phyloP scores from a whole-genome alignment of 352 stramenopile genomes.

The Globisporangium emineosum region DNA sequence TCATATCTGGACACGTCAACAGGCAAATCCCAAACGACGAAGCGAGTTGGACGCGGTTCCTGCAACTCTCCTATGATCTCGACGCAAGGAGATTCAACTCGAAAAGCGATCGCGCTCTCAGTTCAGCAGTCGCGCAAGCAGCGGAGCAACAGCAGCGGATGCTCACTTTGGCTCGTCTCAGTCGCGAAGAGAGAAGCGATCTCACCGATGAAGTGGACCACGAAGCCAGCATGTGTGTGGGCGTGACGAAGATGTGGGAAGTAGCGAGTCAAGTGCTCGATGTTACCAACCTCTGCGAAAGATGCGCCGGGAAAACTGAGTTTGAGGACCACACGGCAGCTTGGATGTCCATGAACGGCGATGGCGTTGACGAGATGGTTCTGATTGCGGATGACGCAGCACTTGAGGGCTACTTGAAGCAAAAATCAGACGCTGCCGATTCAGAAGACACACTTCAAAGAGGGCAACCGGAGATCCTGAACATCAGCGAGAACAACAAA shows the following conservation, averaged over 20 bases:
- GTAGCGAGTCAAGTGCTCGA: neutral
- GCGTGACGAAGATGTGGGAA: slow-evolving; percentile 2
- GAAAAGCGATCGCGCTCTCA: slow-evolving; percentile 11
- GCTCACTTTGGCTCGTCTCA: neutral
- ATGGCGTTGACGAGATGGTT: neutral
- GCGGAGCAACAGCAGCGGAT: slow-evolving; percentile 8
- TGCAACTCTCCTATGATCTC: neutral
- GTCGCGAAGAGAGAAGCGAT: neutral
- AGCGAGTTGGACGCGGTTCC: slow-evolving; percentile 3
- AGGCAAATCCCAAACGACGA: neutral
- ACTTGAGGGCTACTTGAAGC: slow-evolving; percentile 11
- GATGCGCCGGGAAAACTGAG: neutral
- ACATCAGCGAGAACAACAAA: neutral
- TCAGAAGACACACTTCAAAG: no score
- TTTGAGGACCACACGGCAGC: neutral
- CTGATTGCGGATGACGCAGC: slow-evolving; percentile 3
- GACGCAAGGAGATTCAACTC: slow-evolving; percentile 4
- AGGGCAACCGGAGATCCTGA: neutral
- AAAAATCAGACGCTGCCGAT: neutral
- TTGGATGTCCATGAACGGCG: no score
- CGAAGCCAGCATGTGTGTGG: no score
- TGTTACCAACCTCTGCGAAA: neutral
- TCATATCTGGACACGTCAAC: neutral
- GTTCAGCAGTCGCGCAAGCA: neutral
- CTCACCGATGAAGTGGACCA: neutral